Base-by-base conservation (phyloP, 2,329 filamentous ascomycete genomes). In the Pseudogymnoascus sp. region DNA sequence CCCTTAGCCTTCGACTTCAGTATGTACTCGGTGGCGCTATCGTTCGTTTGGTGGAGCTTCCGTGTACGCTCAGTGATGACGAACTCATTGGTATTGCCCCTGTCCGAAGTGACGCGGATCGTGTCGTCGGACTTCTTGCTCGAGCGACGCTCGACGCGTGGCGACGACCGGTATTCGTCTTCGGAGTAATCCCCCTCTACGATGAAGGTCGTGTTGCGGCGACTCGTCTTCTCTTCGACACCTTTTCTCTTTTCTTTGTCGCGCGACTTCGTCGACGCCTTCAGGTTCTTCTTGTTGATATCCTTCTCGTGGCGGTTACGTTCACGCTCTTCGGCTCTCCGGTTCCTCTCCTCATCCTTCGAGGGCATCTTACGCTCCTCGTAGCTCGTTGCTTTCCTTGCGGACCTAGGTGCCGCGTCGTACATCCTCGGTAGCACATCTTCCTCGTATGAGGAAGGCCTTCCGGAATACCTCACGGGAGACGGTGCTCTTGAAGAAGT, bases 321-420 rank as follows among this genome's bases (percentile, higher is more conserved):
- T 59, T 69, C 66, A 48, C 68, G 68, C 13, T 69, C 70, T 2
- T 72, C 69, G 55, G 72, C 71, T 61, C 72, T 70, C 60, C 68
- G 69, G 27, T 74, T 69, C 10, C 70, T 70, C 4, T 74, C 71
- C 15, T 74, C 72, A n/a, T 72, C 72, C 37, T 70, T 67, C 21
- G 68, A 60, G 35, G 64, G 35, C 52, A 62, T 70, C 67, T 69
- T 73, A 37, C 71, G 69, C 29, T 74, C 73, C 21, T 78, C 73
- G 61, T 81, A 82, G 61, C 78, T 80, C 1, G 78, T 69, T 4
- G 80, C 72, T 15, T 81, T 80, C 58, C 79, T 77, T 5, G 79
- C 73, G 9, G 66, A 62, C 62, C 68, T 64, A 13, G 71, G 72
- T 12, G 70, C 68, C 5, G 78, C 73, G 25, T 84, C 80, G 63